Conservation (phyloP, 352 stramenopile genomes). For the Phytophthora syringae region DNA sequence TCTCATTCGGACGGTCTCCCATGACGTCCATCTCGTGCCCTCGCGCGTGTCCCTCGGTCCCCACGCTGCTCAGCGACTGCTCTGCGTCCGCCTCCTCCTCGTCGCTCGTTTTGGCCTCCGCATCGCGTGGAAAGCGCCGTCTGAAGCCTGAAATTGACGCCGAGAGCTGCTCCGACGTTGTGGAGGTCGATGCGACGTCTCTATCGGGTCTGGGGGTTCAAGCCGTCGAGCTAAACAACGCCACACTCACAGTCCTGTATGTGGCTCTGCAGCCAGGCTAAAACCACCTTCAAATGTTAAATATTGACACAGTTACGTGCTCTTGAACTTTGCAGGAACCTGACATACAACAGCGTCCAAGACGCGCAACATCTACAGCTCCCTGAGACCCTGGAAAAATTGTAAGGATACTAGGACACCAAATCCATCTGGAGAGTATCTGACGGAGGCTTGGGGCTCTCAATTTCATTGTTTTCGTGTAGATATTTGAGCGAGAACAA, state of each 20-base stretch:
- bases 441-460: not conserved
- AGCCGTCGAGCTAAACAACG: conserved; percentile 3
- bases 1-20: not conserved
- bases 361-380: conserved; percentile 22
- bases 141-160: conserved; percentile 4
- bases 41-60: conserved; percentile 18
- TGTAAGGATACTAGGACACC: conserved; percentile 13
- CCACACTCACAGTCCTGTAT: conserved; percentile 23
- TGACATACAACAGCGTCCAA: conserved; percentile 24
- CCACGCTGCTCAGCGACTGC: conserved; percentile 25
- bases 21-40: conserved; percentile 19
- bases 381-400: conserved; percentile 19
- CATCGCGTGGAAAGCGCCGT: conserved; percentile 8
- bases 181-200: conserved; percentile 16
- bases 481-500: conserved; percentile 29
- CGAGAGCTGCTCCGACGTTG: conserved; percentile 20
- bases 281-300: not conserved
- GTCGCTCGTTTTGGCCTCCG: conserved; percentile 9
- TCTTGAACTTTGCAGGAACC: conserved; percentile 17
- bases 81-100: conserved; percentile 5
- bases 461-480: conserved; percentile 2
- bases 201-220: conserved; percentile 23
- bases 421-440: not conserved
- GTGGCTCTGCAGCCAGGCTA: not conserved
- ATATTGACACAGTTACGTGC: conserved; percentile 19